Evolutionary conservation across 2,329 filamentous ascomycete genomes (phyloP), one percentile per base, ranked within the genome.

Genomic region (Camptophora hylomeconis): DNA sequence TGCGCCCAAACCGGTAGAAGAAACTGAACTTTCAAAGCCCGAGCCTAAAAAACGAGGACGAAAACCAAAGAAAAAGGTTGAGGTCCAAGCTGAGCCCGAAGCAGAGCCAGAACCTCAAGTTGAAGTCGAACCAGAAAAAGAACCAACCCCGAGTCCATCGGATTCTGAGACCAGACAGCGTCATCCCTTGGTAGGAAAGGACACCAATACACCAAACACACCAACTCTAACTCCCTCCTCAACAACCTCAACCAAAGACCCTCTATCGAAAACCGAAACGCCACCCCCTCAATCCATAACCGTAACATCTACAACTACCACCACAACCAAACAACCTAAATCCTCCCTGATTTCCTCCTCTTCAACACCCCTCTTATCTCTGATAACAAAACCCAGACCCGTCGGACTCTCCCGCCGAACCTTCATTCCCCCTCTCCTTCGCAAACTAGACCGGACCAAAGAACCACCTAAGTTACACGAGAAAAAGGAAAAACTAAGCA

Each of bases 31-130:
- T 18, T 15, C 20, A 18, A 21, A 22, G 21, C 19, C 30, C n/a
- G 39, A 24, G 23, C 37, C 39, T 28, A 44, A 44, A 35, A 44
- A 44, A 27, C 37, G 41, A 19, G 41, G 41, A 7, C 32, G 41
- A 11, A 44, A 38, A 28, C 35, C 37, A 5, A 44, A 42, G 27
- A 42, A 42, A 23, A 10, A 11, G 5, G 20, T 28, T 26, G 28
- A 30, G 25, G 28, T 32, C 17, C 17, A 17, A 15, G 29, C 24
- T 20, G 32, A 32, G 19, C 24, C 23, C 11, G 10, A 16, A 9
- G 29, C 13, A 6, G 23, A 36, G n/a, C 27, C 25, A 13, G 30
- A 33, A 12, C 15, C 19, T 6, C 17, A 31, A 25, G 29, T 31
- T 16, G 21, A 20, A 9, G 14, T 8, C 10, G 7, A 22, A 27